Base-by-base conservation (phyloP, 164 flowering plant genomes). In the Annona cherimola region DNA sequence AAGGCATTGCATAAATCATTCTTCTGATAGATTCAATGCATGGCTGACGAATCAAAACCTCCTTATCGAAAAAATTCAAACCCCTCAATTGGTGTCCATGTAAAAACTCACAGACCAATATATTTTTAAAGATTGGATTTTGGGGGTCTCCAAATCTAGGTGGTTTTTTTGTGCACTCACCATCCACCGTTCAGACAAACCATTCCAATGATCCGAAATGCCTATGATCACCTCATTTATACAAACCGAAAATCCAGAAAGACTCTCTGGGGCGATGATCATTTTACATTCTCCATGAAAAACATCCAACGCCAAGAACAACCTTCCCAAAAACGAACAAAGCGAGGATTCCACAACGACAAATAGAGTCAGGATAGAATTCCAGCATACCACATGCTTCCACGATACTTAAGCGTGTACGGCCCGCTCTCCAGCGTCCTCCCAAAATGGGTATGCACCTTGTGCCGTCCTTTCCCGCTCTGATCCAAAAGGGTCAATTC, bases 401-500 rank as follows among this genome's bases (percentile, higher is more conserved):
- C 98, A 4, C 93, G 83, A 72, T 90, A 91, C 70, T 90, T 92
- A 16, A 90, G 91, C 6, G 98, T 81, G 66, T 93, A 93, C 0
- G 98, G 98, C 40, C 94, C 98, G 41, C 89, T 84, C 77, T 93
- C 97, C 67, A 91, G 77, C 43, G 94, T 78, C 79, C 97, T 83
- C 9, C 90, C 98, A 44, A 93, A 93, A 79, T 93, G 98, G 76
- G 85, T 90, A 71, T 93, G 98, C 69, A 93, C 91, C 84, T 91
- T 93, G 74, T 93, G 98, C 80, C 83, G 83, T 80, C 79, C 94
- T 72, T 84, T 88, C 68, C 95, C 97, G 63, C 95, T 90, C 86
- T 93, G 98, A 83, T 93, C 97, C 85, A 90, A 70, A 19, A 93
- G 87, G 40, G 91, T 90, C 79, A 93, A 75, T 74, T 93, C 94